Evolutionary conservation across 192 early-diverging fungal genomes (phyloP).

Genomic region (Dissophora globulifera): DNA sequence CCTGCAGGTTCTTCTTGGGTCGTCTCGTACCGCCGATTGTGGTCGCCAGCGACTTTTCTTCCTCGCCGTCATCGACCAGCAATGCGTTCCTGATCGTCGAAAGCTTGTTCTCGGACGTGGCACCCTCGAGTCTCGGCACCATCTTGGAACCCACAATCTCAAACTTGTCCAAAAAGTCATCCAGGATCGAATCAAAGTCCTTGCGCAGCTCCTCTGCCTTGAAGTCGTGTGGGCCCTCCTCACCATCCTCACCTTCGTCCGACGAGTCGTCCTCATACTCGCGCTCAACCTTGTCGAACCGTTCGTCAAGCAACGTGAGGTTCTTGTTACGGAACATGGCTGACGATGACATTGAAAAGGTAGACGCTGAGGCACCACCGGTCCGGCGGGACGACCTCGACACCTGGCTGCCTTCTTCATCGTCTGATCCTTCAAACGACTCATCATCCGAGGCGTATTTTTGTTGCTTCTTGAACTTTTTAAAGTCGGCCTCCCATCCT

Average conservation of each 20-base stretch:
- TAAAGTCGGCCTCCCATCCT: conserved; percentile 67
- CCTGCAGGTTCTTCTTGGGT: conserved; percentile 61
- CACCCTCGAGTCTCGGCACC: conserved; percentile 74
- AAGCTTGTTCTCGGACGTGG: conserved; percentile 66
- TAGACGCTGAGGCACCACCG: conserved; percentile 55
- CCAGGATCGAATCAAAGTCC: conserved; percentile 79
- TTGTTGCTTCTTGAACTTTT: conserved; percentile 64
- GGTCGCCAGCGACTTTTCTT: conserved; percentile 30
- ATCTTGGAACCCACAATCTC: conserved; percentile 78
- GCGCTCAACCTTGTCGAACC: conserved; percentile 86
- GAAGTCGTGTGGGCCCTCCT: conserved; percentile 60
- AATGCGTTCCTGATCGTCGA: conserved; percentile 69
- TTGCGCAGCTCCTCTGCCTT: conserved; percentile 66
- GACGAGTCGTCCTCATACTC: conserved; percentile 67
- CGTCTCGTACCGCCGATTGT: conserved; percentile 50
- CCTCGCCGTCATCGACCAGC: conserved; percentile 55
- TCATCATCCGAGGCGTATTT: conserved; percentile 44
- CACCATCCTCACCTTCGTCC: conserved; percentile 65
- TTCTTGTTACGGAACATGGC: conserved; percentile 93
- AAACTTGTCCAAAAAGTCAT: conserved; percentile 83
- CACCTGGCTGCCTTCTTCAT: conserved; percentile 45
- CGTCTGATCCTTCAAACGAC: conserved; percentile 63
- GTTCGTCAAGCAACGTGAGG: conserved; percentile 91
- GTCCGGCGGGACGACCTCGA: conserved; percentile 45
- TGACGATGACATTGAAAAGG: conserved; percentile 92